Percentiles rank a stretch among this genome's conserved stretches.
Evolutionary conservation across 352 stramenopile species (phyloP).

Genomic region (Pythium rishiriense): DNA sequence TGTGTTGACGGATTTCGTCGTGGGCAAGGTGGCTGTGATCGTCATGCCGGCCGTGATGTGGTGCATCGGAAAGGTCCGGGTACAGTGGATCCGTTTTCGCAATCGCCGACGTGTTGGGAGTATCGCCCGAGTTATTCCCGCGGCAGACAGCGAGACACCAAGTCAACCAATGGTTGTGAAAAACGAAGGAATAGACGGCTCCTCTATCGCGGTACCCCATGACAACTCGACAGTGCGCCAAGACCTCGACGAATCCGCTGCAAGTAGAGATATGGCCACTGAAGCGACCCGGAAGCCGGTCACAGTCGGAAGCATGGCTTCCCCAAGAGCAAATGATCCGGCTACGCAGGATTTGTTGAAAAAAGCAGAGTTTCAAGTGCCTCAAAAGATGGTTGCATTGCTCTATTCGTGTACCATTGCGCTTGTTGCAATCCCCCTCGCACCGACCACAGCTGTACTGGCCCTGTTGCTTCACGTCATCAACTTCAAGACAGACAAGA

Average conservation of each 20-base stretch:
- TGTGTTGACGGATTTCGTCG: slow-evolving; percentile 72
- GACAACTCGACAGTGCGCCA: neutral
- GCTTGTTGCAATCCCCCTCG: slow-evolving; percentile 69
- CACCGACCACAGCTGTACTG: slow-evolving; percentile 52
- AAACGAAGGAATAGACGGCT: neutral
- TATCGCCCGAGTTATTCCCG: neutral
- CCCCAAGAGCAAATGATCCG: neutral
- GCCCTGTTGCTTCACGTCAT: slow-evolving; percentile 56
- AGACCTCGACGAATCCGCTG: neutral
- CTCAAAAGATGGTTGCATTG: slow-evolving; percentile 82
- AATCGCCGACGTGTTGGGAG: neutral
- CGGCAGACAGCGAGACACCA: neutral
- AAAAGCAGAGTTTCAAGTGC: slow-evolving; percentile 71
- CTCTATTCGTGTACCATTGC: slow-evolving; percentile 79
- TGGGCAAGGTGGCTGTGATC: slow-evolving; percentile 60
- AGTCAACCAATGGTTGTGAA: neutral
- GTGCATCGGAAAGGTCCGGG: slow-evolving; percentile 1
- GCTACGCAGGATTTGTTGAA: slow-evolving; percentile 15
- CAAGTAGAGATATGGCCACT: neutral
- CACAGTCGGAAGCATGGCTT: neutral
- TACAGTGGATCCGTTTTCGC: slow-evolving; percentile 17
- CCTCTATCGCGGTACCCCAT: neutral
- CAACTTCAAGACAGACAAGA: slow-evolving; percentile 85
- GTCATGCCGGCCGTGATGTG: slow-evolving; percentile 28
- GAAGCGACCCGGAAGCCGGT: neutral